Base-by-base conservation (phyloP, 805 yeast species). In the Candida boleticola region DNA sequence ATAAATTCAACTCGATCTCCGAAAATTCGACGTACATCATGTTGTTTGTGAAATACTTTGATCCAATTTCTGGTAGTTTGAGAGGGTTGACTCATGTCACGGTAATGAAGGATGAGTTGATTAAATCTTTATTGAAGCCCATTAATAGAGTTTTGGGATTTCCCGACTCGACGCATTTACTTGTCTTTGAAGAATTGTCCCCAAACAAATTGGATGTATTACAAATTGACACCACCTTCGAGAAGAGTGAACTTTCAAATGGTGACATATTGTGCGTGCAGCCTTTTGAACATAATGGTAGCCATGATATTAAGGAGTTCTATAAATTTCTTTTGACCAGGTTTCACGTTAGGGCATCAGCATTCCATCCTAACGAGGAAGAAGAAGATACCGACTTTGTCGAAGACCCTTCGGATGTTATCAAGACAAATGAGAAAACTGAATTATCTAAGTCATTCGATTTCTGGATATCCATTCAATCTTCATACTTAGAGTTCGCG, bases 391-490 rank as follows among this genome's bases (percentile, higher is more conserved):
- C 66, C 46, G 79, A 75, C 33, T 64, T 64, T 42, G 60, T 64
- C 21, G 54, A 45, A n/a, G 43, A 36, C 37, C 10, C 39, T 1
- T 27, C 36, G 9, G 27, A 31, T 10, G 48, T 41, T 5, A 46
- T 7, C 52, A 47, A 23, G 11, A 23, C 27, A 23, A 41, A 43
- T 11, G 54, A 45, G 19, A 44, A 52, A 2, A 42, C 41, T 5
- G 57, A 55, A 29, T 43, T 51, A 16, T 51, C 46, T 25, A 39
- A 43, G 11, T 47, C 58, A 2, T 73, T 82, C 47, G 82, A 81
- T 36, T 58, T 89, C 29, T 85, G 95, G 90, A 72, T 87, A 4
- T 79, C 86, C 3, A 73, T 82, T 3, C 66, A 71, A 37, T 81
- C 81, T 33, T 52, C 73, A 1, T 88, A 83, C 56, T 66, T 71